phyloP scores from a whole-genome alignment of 2,329 filamentous ascomycete species.

The Ophioceras dolichostomum region DNA sequence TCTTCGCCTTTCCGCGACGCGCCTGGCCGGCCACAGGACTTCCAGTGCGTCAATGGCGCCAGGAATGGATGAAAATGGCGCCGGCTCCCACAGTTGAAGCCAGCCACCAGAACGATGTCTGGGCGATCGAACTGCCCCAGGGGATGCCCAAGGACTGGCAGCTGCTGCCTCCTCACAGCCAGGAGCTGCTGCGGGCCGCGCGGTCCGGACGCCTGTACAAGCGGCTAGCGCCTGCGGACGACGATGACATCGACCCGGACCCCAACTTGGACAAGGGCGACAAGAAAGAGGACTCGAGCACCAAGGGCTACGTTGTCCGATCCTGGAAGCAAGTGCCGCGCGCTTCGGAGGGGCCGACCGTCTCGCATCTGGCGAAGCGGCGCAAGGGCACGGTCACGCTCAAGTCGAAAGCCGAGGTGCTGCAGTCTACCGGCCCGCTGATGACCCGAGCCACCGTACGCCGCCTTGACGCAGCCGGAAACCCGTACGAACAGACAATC shows the following conservation, averaged over 20 bases:
- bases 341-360: conserved; percentile 37
- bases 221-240: conserved; percentile 48
- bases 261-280: conserved; percentile 36
- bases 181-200: conserved; percentile 71
- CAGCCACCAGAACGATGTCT: conserved; percentile 50
- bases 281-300: conserved; percentile 51
- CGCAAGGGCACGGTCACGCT: conserved; percentile 49
- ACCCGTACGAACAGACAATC: conserved; percentile 73
- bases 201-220: conserved; percentile 69
- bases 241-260: conserved; percentile 44
- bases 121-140: conserved; percentile 62
- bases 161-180: conserved; percentile 64
- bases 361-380: conserved; percentile 48
- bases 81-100: conserved; percentile 54
- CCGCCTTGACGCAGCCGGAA: conserved; percentile 65
- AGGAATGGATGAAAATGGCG: conserved; percentile 55
- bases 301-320: conserved; percentile 41
- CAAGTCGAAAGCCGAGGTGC: conserved; percentile 25
- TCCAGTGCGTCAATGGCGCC: conserved; percentile 83
- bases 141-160: conserved; percentile 80
- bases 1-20: no score
- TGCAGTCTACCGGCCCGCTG: conserved; percentile 30
- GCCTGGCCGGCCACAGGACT: conserved; percentile 43
- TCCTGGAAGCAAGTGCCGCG: conserved; percentile 51
- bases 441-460: conserved; percentile 72